A percentile compares a stretch with the other conserved stretches of the same genome.
phyloP scores from a whole-genome alignment of 2,329 filamentous ascomycete genomes.

The Taxawa tesnikishii region DNA sequence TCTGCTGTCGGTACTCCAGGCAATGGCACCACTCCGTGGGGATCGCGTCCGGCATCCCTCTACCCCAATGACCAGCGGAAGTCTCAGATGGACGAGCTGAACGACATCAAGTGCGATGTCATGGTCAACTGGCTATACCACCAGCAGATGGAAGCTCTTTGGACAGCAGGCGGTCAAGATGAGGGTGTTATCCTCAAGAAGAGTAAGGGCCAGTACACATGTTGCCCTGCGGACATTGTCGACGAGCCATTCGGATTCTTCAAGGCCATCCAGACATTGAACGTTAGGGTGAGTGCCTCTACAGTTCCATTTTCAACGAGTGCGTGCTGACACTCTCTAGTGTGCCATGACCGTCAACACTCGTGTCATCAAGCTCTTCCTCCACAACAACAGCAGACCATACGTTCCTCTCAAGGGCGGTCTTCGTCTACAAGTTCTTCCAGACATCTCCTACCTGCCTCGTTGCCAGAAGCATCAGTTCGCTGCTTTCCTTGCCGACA shows the following conservation, averaged over 20 bases:
- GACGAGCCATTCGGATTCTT: conserved; percentile 37
- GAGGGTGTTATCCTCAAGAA: conserved; percentile 47
- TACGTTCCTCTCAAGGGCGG: conserved; percentile 48
- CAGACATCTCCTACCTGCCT: conserved; percentile 43
- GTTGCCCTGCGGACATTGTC: conserved; percentile 34
- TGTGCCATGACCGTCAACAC: conserved; percentile 58
- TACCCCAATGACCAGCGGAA: conserved; percentile 25
- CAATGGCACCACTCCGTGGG: conserved; percentile 13
- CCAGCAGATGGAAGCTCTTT: conserved; percentile 45
- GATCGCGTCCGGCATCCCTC: conserved; percentile 22
- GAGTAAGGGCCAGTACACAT: conserved; percentile 36
- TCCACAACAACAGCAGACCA: conserved; percentile 36
- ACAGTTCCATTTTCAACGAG: not conserved
- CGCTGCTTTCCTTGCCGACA: conserved; percentile 50
- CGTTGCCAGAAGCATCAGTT: conserved; percentile 53
- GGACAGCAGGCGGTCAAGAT: conserved; percentile 33
- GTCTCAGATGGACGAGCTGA: conserved; percentile 29
- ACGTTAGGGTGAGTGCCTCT: conserved; percentile 38
- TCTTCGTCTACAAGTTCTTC: conserved; percentile 50
- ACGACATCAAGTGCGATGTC: conserved; percentile 47
- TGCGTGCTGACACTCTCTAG: conserved; percentile 23
- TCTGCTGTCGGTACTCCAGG: conserved; percentile 10
- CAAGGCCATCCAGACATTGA: conserved; percentile 36
- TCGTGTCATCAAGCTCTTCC: conserved; percentile 48
- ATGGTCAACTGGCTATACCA: conserved; percentile 53